Conservation (phyloP, 495 filamentous ascomycete species). For the Paragyromitra xinjiangensis region DNA sequence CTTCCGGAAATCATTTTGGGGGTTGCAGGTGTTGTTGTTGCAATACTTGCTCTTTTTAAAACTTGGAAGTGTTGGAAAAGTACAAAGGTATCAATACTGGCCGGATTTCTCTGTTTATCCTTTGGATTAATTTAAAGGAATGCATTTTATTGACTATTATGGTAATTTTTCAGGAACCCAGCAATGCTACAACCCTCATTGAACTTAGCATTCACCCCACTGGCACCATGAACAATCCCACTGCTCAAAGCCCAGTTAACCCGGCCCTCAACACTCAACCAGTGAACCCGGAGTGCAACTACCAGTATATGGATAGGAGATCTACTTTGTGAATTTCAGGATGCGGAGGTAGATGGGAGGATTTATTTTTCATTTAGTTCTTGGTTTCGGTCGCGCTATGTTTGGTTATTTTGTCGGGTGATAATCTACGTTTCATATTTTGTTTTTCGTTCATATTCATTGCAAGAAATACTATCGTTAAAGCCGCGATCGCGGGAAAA, state of each 20-base stretch:
- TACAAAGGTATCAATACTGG: neutral
- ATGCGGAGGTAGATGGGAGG: neutral
- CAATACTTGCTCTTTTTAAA: neutral
- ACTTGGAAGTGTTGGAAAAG: neutral
- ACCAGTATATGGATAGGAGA: neutral
- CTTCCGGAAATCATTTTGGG: neutral
- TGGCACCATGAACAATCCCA: neutral
- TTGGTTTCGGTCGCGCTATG: neutral
- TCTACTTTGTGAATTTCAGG: neutral
- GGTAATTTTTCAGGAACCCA: neutral
- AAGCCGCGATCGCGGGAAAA: neutral
- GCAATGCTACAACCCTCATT: neutral
- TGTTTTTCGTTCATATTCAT: neutral
- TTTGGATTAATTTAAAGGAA: neutral
- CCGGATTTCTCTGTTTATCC: too few species aligned
- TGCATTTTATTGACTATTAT: neutral
- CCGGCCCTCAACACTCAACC: neutral
- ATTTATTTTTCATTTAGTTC: neutral
- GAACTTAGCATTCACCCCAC: neutral
- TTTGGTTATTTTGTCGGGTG: neutral
- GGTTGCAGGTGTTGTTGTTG: neutral
- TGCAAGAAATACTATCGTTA: neutral
- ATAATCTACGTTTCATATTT: neutral
- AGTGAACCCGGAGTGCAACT: neutral
- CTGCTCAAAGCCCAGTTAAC: neutral